These are phyloP conservation scores for Taphrina flavorubra DNA, from an alignment of 1,139 yeast genomes.

Conservation along the genomic window DNA sequence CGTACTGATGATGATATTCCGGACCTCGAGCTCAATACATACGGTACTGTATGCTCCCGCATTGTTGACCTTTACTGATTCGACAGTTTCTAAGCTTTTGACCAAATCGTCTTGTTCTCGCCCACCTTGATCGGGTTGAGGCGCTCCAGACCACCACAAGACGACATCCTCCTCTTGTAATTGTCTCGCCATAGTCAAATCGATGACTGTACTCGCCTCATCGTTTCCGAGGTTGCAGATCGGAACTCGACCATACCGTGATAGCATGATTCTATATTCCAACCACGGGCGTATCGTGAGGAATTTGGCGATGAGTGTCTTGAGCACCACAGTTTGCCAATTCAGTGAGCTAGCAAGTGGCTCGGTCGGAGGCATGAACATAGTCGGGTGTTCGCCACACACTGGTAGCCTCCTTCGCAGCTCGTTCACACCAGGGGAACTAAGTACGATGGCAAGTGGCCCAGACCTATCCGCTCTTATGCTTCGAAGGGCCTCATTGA, in stretches of 20 bases:
- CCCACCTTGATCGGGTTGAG: conserved; percentile 88
- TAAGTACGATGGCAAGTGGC: conserved; percentile 28
- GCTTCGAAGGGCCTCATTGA: conserved; percentile 58
- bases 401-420: conserved; percentile 9
- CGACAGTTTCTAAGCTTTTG: conserved; percentile 64
- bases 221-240: conserved; percentile 80
- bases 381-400: conserved; percentile 43
- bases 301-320: conserved; percentile 71
- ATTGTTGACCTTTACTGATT: conserved; percentile 74
- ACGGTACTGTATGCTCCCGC: conserved; percentile 82
- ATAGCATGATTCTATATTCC: conserved; percentile 65
- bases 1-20: conserved; percentile 82
- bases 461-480: conserved; percentile 17
- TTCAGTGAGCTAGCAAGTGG: conserved; percentile 71
- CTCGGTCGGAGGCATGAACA: conserved; percentile 55
- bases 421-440: conserved; percentile 17
- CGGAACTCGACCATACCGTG: conserved; percentile 81
- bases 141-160: conserved; percentile 90
- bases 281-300: conserved; percentile 79
- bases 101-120: conserved; percentile 63
- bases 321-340: conserved; percentile 80
- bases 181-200: conserved; percentile 82
- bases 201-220: conserved; percentile 78
- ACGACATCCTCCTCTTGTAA: conserved; percentile 69
- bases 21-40: conserved; percentile 78